Evolutionary conservation across 257 asterid species (phyloP), one percentile per base, ranked within the genome.

Genomic region (Gentiana macrophylla): DNA sequence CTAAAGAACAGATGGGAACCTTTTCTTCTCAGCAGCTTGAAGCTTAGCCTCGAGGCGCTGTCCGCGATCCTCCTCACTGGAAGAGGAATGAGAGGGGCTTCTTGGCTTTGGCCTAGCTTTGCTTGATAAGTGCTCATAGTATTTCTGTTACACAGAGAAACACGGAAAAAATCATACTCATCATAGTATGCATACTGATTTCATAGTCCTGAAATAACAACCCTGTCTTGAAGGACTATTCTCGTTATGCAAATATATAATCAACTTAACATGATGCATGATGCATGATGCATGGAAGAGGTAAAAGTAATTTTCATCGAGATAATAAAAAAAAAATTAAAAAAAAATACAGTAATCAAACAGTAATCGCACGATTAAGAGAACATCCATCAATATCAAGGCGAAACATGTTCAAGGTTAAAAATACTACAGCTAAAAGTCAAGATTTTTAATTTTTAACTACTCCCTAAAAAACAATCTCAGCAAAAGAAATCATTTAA

Each of bases 11-110:
- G 32, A 52, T 38, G 32, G 15, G 51, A 33, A 81, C 98, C 98
- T 81, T 74, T 92, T 92, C 72, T 75, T 84, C 67, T 92, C 93
- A 60, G 98, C 98, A 75, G 95, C 98, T 71, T 76, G 84, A 63
- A 92, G 95, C 80, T 85, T 92, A 47, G 98, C 98, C 82, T 92
- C 97, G 1, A 92, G 91, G 47, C 97, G 94, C 74, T 83, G 95
- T 62, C 91, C 98, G 59, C 62, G 86, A 59, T 85, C 90, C 44
- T 84, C 97, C 65, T 82, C 94, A n/a, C 68, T 44, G 43, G 87
- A 77, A 10, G 88, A 74, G 49, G 86, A 77, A 37, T 77, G 80
- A 2, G 89, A 73, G 68, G 95, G 97, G 69, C 94, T 88, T 78
- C 86, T 79, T 4, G 93, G 81, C 76, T 88, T 92, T 6, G 90